Evolutionary conservation across 2,329 filamentous ascomycete genomes (phyloP).

Genomic region (Ophiosphaerella narmari): DNA sequence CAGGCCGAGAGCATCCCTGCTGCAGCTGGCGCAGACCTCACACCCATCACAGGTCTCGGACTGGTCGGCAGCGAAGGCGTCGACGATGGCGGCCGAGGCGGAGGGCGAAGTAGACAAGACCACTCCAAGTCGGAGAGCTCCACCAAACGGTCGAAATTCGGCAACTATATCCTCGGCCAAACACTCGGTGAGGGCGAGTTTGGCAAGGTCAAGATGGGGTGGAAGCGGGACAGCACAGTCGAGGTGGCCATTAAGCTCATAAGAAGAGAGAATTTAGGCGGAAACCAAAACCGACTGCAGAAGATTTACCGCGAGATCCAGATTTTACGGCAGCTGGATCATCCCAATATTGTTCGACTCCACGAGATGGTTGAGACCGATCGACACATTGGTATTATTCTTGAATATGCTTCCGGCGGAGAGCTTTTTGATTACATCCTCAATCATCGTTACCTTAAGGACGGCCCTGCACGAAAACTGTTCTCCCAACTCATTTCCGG

Average conservation of each 20-base stretch:
- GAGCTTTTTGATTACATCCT: constrained; percentile 98
- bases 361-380: constrained; percentile 99
- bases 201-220: constrained; percentile 97
- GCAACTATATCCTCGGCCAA: constrained; percentile 93
- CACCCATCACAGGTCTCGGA: constrained; percentile 54
- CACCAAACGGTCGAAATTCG: constrained; percentile 83
- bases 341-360: constrained; percentile 94
- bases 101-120: constrained; percentile 60
- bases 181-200: constrained; percentile 98
- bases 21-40: constrained; percentile 49
- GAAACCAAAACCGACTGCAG: constrained; percentile 84
- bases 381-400: constrained; percentile 94
- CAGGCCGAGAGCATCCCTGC: constrained; percentile 63
- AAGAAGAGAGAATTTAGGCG: constrained; percentile 84
- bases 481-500: constrained; percentile 97
- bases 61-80: constrained; percentile 57
- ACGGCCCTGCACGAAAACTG: constrained; percentile 83
- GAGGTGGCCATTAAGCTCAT: constrained; percentile 98
- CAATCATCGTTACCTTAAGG: constrained; percentile 94
- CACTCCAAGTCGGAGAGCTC: constrained; percentile 57
- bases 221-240: constrained; percentile 93
- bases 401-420: constrained; percentile 96
- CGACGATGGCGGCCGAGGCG: constrained; percentile 52
- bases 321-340: constrained; percentile 83
- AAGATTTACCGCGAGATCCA: constrained; percentile 98